Conservation (phyloP, 2,329 filamentous ascomycete species). For the Gremmenia infestans region DNA sequence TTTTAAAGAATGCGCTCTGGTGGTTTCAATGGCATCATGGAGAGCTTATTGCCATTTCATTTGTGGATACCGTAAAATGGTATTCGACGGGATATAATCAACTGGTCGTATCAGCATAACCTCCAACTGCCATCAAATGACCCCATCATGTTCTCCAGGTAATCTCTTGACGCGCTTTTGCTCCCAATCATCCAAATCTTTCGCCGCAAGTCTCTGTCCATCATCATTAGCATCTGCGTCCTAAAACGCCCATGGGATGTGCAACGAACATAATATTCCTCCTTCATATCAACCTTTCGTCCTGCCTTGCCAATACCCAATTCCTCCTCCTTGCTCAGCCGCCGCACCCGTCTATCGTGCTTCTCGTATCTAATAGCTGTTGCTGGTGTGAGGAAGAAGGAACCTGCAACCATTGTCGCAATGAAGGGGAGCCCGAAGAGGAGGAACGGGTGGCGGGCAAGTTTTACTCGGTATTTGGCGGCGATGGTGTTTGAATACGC, state of each 20-base stretch:
- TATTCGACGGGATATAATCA: neutral
- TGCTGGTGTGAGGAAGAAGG: constrained; percentile 90
- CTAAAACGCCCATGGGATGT: neutral
- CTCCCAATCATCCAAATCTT: constrained; percentile 94
- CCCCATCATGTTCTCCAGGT: constrained; percentile 83
- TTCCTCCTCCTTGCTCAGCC: constrained; percentile 80
- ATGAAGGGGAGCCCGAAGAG: constrained; percentile 95
- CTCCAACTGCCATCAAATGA: constrained; percentile 44
- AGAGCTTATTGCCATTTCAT: no score
- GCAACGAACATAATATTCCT: constrained; percentile 76
- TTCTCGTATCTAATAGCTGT: constrained; percentile 92
- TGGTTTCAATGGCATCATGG: neutral
- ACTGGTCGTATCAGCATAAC: neutral
- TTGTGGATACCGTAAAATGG: no score
- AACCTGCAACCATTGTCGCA: constrained; percentile 80
- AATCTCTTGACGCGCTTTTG: constrained; percentile 90
- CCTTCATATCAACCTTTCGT: constrained; percentile 72
- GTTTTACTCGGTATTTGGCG: constrained; percentile 67
- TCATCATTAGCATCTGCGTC: constrained; percentile 10
- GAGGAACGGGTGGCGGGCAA: constrained; percentile 79
- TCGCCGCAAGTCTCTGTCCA: constrained; percentile 68
- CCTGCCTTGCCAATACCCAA: constrained; percentile 70
- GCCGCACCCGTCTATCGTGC: constrained; percentile 82
- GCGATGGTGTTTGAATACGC: constrained; percentile 65
- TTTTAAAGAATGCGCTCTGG: neutral